Evolutionary conservation across 2,329 filamentous ascomycete species (phyloP), one percentile per base, ranked within the genome.

Genomic region (Fusarium equiseti): DNA sequence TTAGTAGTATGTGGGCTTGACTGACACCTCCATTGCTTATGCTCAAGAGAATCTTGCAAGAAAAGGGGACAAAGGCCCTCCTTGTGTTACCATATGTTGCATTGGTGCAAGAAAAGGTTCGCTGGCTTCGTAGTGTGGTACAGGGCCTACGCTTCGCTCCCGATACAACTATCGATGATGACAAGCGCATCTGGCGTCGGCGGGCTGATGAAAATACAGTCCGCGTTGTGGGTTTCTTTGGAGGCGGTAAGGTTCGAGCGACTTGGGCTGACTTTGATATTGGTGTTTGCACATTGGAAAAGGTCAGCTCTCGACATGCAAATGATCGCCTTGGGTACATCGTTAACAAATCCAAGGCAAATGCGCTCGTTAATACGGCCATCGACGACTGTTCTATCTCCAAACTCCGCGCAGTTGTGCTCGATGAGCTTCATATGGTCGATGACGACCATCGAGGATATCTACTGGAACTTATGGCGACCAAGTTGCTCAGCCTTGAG

Each of bases 341-440:
- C 9, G 42, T 57, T 67, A 44, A 68, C 53, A 31, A 16, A 50
- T 32, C 18, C 46, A 56, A 93, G 90, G 92, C 92, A 57, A 95
- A 94, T 74, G 86, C 90, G 13, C 84, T 95, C 42, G 85, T 94
- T 29, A 94, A 95, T 72, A 83, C 86, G 24, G 90, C 91, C 16
- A 92, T 94, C 70, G 90, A 92, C 67, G 90, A 94, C 68, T 89
- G 87, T 75, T 88, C 85, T 6, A 86, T 93, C 63, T 82, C 84
- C n/a, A 85, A 89, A 22, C 81, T 95, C 45, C 88, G 87, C 49
- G 83, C 90, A 13, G 87, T 94, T 20, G 90, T 94, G 16, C 82
- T 94, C 35, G 92, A 95, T 73, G 92, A 95, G 76, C 81, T 94
- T n/a, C 92, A 95, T 77, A 94, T 95, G 91, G 85, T 94, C 46